phyloP scores from a whole-genome alignment of 1,284 basidiomycete genomes.

The Melampsora larici-populina region DNA sequence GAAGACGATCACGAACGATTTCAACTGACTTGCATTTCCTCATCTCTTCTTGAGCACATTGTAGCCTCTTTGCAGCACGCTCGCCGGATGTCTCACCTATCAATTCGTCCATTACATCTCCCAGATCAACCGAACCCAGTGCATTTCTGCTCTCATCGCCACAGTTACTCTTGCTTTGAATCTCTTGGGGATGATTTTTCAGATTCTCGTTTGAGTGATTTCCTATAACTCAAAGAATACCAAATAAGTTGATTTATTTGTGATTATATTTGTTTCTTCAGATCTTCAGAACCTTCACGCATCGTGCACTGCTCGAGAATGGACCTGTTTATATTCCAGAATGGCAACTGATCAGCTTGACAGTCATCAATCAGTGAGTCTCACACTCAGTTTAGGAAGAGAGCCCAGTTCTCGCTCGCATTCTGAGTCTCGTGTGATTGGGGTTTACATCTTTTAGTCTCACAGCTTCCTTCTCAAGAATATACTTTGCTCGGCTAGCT shows the following conservation, averaged over 20 bases:
- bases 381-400: neutral
- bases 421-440: neutral
- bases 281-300: constrained; percentile 34
- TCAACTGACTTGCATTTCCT: neutral
- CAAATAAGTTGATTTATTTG: neutral
- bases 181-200: constrained; percentile 17
- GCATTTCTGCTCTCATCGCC: constrained; percentile 11
- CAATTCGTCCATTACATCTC: neutral
- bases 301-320: constrained; percentile 18
- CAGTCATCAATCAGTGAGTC: constrained; percentile 23
- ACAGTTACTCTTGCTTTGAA: neutral
- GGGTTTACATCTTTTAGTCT: constrained; percentile 4
- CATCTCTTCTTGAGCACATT: neutral
- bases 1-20: neutral
- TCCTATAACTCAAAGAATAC: neutral
- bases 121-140: constrained; percentile 2
- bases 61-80: neutral
- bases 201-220: constrained; percentile 21
- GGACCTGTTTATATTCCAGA: constrained; percentile 12
- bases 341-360: constrained; percentile 26
- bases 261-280: neutral
- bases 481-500: constrained; percentile 41
- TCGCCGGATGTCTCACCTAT: neutral
- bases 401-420: neutral
- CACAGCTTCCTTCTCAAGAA: constrained; percentile 10